Conservation (phyloP, 306 rosid genomes). For the Coriaria nepalensis region DNA sequence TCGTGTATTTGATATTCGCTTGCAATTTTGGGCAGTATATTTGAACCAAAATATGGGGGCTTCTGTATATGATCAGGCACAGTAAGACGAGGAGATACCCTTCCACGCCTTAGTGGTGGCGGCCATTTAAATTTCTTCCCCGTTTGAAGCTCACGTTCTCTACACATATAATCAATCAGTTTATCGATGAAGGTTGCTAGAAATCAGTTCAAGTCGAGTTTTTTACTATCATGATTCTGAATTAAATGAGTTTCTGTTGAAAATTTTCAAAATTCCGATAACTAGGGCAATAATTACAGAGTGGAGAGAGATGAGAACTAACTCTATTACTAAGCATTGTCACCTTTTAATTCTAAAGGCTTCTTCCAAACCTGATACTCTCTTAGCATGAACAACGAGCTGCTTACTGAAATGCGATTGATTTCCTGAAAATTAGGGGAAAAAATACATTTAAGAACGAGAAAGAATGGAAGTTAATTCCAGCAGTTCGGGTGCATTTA, state of each 20-base stretch:
- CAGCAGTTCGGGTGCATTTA: no score
- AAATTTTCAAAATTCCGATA: no score
- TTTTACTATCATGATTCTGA: background rate
- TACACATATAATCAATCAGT: slow-evolving; percentile 21
- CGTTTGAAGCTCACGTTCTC: slow-evolving; percentile 50
- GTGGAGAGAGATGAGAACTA: background rate
- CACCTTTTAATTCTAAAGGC: slow-evolving; percentile 68
- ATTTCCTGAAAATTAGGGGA: slow-evolving; percentile 19
- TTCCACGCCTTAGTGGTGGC: slow-evolving; percentile 64
- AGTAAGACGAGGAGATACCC: slow-evolving; percentile 61
- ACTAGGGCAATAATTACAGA: background rate
- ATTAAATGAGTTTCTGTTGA: background rate
- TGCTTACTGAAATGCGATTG: slow-evolving; percentile 20
- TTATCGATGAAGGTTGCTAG: slow-evolving; percentile 3
- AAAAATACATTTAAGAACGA: background rate
- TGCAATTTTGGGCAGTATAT: slow-evolving; percentile 59
- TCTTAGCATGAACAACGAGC: slow-evolving; percentile 40
- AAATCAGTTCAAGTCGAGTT: background rate
- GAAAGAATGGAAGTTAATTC: slow-evolving; percentile 2
- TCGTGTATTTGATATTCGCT: slow-evolving; percentile 65
- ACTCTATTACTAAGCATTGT: slow-evolving; percentile 2
- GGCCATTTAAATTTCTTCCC: slow-evolving; percentile 28
- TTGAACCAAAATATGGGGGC: slow-evolving; percentile 77
- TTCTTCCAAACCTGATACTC: slow-evolving; percentile 58
- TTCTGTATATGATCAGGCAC: slow-evolving; percentile 74